Conservation (phyloP, 495 filamentous ascomycete species). For the Friedmanniomyces simplex region DNA sequence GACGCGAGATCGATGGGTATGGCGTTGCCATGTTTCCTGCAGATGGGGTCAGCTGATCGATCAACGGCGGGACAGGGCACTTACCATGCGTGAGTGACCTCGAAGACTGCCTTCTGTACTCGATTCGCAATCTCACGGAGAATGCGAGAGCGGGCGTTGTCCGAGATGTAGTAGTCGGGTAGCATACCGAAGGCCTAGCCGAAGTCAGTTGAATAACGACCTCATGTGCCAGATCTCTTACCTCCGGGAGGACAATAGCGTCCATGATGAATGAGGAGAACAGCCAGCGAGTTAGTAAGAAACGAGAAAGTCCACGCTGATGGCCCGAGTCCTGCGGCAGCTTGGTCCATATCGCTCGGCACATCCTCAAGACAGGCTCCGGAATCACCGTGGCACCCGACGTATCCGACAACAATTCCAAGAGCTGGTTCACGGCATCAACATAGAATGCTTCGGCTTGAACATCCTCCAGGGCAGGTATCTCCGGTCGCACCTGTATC, state of each 20-base stretch:
- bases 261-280: constrained; percentile 78
- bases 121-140: constrained; percentile 71
- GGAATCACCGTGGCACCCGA: constrained; percentile 70
- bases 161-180: constrained; percentile 80
- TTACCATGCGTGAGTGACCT: constrained; percentile 44
- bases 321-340: constrained; percentile 59
- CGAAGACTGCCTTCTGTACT: constrained; percentile 62
- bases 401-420: constrained; percentile 71
- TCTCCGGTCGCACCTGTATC: constrained; percentile 42
- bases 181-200: constrained; percentile 70
- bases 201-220: constrained; percentile 23
- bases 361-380: constrained; percentile 68
- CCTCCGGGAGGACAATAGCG: constrained; percentile 83
- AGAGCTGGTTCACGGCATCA: constrained; percentile 67
- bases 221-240: constrained; percentile 28
- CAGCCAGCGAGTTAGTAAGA: constrained; percentile 82
- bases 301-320: constrained; percentile 61
- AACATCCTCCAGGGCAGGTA: constrained; percentile 53
- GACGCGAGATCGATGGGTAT: background rate
- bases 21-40: constrained; percentile 44
- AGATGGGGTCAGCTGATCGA: background rate
- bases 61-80: background rate
- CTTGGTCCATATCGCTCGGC: constrained; percentile 68
- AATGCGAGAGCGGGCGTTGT: constrained; percentile 80
- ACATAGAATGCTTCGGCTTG: constrained; percentile 85